Conservation (phyloP, 352 stramenopile genomes). For the Globisporangium viniferum region DNA sequence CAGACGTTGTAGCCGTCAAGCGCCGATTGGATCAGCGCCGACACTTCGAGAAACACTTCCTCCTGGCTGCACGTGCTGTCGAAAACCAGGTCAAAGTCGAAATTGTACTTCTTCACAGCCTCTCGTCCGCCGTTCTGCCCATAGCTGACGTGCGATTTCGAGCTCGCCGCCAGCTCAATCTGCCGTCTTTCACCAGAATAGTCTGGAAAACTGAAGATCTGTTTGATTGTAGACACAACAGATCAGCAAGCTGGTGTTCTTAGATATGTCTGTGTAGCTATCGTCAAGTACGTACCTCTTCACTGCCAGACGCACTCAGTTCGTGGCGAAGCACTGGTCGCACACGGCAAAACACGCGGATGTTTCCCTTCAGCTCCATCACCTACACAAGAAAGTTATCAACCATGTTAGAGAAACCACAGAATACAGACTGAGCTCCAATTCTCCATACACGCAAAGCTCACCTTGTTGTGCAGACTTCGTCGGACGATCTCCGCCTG, state of each 20-base stretch:
- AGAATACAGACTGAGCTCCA: no score
- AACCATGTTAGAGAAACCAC: not conserved
- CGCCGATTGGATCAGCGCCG: constrained; percentile 91
- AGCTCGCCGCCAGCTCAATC: constrained; percentile 67
- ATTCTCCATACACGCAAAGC: not conserved
- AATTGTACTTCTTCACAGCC: constrained; percentile 86
- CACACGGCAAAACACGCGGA: constrained; percentile 95
- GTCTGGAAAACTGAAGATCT: constrained; percentile 81
- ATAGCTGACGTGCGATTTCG: constrained; percentile 71
- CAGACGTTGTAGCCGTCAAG: constrained; percentile 96
- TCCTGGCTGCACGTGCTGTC: constrained; percentile 91
- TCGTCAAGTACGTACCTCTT: constrained; percentile 38
- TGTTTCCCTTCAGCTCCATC: constrained; percentile 97
- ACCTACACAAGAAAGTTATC: constrained; percentile 38
- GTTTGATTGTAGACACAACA: not conserved
- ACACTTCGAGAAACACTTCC: constrained; percentile 96
- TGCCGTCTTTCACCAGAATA: constrained; percentile 57
- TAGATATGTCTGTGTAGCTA: not conserved
- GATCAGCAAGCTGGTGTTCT: not conserved
- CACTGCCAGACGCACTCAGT: constrained; percentile 24
- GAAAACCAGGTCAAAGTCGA: constrained; percentile 98
- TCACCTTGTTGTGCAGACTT: constrained; percentile 84
- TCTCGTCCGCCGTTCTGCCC: constrained; percentile 49
- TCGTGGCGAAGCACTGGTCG: constrained; percentile 85
- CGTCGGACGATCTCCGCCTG: constrained; percentile 68